Base-by-base conservation (phyloP, 1,284 basidiomycete genomes). In the Trichosporon ovoides region DNA sequence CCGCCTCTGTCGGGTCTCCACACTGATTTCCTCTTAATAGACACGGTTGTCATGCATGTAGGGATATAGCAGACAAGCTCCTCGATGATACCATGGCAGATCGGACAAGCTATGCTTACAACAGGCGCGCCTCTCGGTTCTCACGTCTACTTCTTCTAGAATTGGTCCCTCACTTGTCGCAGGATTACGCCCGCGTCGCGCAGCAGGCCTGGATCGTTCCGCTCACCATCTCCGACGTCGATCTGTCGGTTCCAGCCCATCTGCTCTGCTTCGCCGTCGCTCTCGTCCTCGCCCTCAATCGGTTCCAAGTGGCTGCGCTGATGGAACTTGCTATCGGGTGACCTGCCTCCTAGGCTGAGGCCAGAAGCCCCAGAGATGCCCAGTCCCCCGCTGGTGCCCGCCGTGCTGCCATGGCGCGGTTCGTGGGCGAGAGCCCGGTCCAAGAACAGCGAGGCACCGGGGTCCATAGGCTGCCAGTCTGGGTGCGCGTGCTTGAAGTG, bases 401-500 rank as follows among this genome's bases (percentile, higher is more conserved):
- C 22, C 7, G 38, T 18, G 38, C 14, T n/a, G 31, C 37, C 13
- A 16, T 19, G 35, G 16, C 37, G 38, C 36, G 53, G 56, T 34
- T 56, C 20, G n/a, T 51, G 35, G 58, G 89, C 87, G 1, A 88
- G 86, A 75, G 95, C 85, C 48, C 87, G 83, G 66, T 83, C 88
- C 48, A 95, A 83, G 73, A 91, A 93, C 13, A 93, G 79, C 1
- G 90, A 93, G 7, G 89, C 86, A 14, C 86, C 83, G 0, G 89
- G 89, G 72, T 97, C 91, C 2, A 83, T 81, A 1, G 93, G 93
- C 65, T 85, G 88, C 93, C 93, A 97, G 68, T 93, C 90, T 11
- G 93, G 93, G 77, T 97, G 91, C 12, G 91, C 87, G 46, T 90
- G 86, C 80, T 93, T 95, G 83, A 98, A 98, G 70, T 91, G 93